A percentile compares a stretch with the other conserved stretches of the same genome.
Evolutionary conservation across 495 filamentous ascomycete genomes (phyloP).

Genomic region (Penicillium tannophilum): DNA sequence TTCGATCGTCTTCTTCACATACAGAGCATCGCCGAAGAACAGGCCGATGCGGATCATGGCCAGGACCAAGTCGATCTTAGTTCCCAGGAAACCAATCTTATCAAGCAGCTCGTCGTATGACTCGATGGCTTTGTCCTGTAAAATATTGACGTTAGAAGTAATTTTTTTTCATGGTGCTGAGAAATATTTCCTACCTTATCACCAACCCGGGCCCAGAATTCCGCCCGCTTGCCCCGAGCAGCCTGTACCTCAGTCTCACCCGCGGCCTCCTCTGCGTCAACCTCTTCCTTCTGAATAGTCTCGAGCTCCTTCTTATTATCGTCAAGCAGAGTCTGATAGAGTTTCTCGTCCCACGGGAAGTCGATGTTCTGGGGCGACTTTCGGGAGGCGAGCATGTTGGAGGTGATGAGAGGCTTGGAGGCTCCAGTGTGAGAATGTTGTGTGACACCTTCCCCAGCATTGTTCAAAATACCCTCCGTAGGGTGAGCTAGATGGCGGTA

Average conservation of each 20-base stretch:
- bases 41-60: slow-evolving; percentile 94
- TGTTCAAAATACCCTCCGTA: slow-evolving; percentile 85
- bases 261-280: slow-evolving; percentile 90
- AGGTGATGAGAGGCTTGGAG: slow-evolving; percentile 53
- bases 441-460: slow-evolving; percentile 67
- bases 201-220: slow-evolving; percentile 90
- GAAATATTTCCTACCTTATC: slow-evolving; percentile 73
- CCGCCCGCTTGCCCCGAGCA: slow-evolving; percentile 89
- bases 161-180: neutral
- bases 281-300: slow-evolving; percentile 91
- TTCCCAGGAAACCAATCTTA: slow-evolving; percentile 91
- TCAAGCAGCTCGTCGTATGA: slow-evolving; percentile 90
- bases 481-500: slow-evolving; percentile 96
- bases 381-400: slow-evolving; percentile 71
- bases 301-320: slow-evolving; percentile 92
- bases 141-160: slow-evolving; percentile 17
- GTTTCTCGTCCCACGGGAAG: slow-evolving; percentile 84
- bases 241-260: slow-evolving; percentile 94
- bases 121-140: slow-evolving; percentile 86
- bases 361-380: slow-evolving; percentile 61
- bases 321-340: slow-evolving; percentile 81
- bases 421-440: slow-evolving; percentile 60
- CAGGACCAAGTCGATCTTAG: slow-evolving; percentile 93
- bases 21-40: slow-evolving; percentile 88
- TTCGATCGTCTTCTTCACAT: slow-evolving; percentile 91